Percentiles rank a stretch among this genome's conserved stretches.
These are phyloP conservation scores for Neonectria hederae DNA, from an alignment of 2,329 filamentous ascomycete genomes.

Conservation along the genomic window DNA sequence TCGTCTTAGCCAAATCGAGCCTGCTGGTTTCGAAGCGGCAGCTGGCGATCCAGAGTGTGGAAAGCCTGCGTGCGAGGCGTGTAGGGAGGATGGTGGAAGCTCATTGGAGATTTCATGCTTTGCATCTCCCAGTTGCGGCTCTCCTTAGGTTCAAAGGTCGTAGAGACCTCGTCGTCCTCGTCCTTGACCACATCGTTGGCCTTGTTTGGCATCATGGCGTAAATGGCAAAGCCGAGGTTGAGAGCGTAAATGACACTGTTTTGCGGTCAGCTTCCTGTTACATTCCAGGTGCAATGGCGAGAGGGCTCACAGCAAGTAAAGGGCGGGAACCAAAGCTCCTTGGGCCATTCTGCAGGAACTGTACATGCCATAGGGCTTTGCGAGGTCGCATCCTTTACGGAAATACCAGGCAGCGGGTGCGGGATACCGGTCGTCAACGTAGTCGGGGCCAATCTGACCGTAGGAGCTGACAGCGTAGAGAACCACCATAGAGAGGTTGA, in stretches of 20 bases:
- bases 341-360: slow-evolving; percentile 75
- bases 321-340: slow-evolving; percentile 69
- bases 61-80: slow-evolving; percentile 76
- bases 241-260: slow-evolving; percentile 67
- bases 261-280: neutral
- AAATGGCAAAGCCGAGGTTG: slow-evolving; percentile 68
- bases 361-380: slow-evolving; percentile 61
- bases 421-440: slow-evolving; percentile 70
- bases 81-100: slow-evolving; percentile 55
- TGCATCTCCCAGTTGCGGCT: slow-evolving; percentile 68
- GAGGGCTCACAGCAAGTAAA: slow-evolving; percentile 72
- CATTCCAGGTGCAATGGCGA: neutral
- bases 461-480: slow-evolving; percentile 74
- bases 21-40: slow-evolving; percentile 58
- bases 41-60: slow-evolving; percentile 67
- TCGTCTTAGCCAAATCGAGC: slow-evolving; percentile 25
- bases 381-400: slow-evolving; percentile 72
- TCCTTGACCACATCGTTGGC: slow-evolving; percentile 59
- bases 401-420: slow-evolving; percentile 79
- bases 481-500: slow-evolving; percentile 65
- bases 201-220: slow-evolving; percentile 66
- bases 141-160: slow-evolving; percentile 48
- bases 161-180: slow-evolving; percentile 53
- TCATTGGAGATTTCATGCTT: slow-evolving; percentile 53
- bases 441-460: slow-evolving; percentile 78